Percentiles rank a stretch among this genome's conserved stretches.
Conservation (phyloP, 164 flowering plant genomes). For the Umbellularia californica region DNA sequence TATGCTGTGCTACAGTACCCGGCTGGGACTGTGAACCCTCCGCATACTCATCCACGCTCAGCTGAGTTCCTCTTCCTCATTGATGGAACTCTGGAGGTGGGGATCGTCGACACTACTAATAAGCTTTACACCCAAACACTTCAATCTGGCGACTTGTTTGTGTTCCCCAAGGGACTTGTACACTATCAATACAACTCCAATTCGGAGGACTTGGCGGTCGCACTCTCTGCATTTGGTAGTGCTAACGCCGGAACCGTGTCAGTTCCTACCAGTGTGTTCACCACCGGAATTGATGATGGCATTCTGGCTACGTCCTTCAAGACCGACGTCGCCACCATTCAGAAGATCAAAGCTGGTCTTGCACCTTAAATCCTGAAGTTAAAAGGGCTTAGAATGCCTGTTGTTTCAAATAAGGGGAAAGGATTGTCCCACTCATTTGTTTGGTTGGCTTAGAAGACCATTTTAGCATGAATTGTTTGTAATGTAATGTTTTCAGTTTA, state of each 20-base stretch:
- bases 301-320: constrained; percentile 22
- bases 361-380: constrained; percentile 5
- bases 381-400: no score
- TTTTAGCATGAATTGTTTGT: background rate
- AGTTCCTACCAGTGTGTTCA: constrained; percentile 13
- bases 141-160: constrained; percentile 20
- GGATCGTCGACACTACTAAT: constrained; percentile 26
- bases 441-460: background rate
- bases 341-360: constrained; percentile 23
- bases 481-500: no score
- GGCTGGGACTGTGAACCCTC: constrained; percentile 17
- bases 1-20: constrained; percentile 23
- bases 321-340: constrained; percentile 20
- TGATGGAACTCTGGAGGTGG: constrained; percentile 23
- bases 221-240: constrained; percentile 22
- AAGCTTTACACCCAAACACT: constrained; percentile 23
- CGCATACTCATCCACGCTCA: constrained; percentile 34
- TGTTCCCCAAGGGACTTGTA: constrained; percentile 23
- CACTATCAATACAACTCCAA: constrained; percentile 16
- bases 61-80: constrained; percentile 30
- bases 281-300: constrained; percentile 17
- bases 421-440: background rate
- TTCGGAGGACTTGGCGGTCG: constrained; percentile 3
- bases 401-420: background rate
- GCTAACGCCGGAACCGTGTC: constrained; percentile 22